phyloP scores from a whole-genome alignment of 2,329 filamentous ascomycete species.

The Fusarium mexicanum region DNA sequence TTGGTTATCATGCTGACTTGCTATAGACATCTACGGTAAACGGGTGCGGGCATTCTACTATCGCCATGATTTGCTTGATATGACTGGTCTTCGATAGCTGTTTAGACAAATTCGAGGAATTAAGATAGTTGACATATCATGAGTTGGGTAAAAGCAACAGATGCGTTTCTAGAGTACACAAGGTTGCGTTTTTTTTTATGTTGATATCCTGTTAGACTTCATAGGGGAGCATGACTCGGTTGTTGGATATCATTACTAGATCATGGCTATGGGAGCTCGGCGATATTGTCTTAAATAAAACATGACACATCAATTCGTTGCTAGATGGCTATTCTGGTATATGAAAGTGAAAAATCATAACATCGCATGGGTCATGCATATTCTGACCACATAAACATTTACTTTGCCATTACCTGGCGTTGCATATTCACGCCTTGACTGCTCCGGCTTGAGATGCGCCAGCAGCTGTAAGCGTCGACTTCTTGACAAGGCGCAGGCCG shows the following conservation, averaged over 20 bases:
- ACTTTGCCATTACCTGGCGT: no score
- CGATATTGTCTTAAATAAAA: not conserved
- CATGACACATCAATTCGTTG: not conserved
- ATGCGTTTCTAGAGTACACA: not conserved
- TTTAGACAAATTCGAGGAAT: not conserved
- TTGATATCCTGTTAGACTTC: not conserved
- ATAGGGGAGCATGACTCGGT: not conserved
- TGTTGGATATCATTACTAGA: not conserved
- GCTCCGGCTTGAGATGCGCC: conserved; percentile 9
- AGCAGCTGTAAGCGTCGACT: conserved; percentile 49
- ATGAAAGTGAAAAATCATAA: conserved; percentile 5
- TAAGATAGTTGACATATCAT: conserved; percentile 29
- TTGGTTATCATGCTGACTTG: not conserved
- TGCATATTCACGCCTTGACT: conserved; percentile 37
- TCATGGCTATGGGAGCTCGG: not conserved
- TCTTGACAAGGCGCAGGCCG: conserved; percentile 60
- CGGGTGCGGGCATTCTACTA: conserved; percentile 78
- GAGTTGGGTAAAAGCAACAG: not conserved
- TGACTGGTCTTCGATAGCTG: conserved; percentile 45
- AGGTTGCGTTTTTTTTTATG: conserved; percentile 6
- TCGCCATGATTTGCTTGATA: conserved; percentile 73
- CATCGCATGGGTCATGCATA: not conserved
- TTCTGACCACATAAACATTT: not conserved
- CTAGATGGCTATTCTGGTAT: not conserved
- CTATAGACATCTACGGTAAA: conserved; percentile 80